A percentile compares a stretch with the other conserved stretches of the same genome.
These are phyloP conservation scores for Paraphoma sp. DNA, from an alignment of 2,329 filamentous ascomycete genomes.

Conservation along the genomic window DNA sequence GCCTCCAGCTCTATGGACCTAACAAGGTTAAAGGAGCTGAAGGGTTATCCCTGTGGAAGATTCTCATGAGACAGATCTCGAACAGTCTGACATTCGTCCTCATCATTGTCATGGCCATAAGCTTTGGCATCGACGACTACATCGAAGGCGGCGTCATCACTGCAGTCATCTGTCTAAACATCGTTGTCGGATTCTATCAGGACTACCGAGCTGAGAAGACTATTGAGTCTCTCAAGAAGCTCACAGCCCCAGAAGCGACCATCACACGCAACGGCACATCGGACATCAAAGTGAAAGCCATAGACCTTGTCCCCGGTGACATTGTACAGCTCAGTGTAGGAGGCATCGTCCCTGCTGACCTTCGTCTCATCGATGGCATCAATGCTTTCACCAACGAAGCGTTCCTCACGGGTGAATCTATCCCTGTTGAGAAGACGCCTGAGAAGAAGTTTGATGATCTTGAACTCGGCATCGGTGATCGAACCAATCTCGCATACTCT, in stretches of 20 bases:
- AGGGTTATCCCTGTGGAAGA: conserved; percentile 75
- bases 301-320: conserved; percentile 49
- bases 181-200: conserved; percentile 66
- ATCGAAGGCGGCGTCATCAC: conserved; percentile 69
- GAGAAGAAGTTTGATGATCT: conserved; percentile 58
- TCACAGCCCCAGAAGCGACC: conserved; percentile 48
- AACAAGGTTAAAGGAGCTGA: conserved; percentile 76
- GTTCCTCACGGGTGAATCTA: conserved; percentile 75
- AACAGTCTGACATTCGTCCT: conserved; percentile 78
- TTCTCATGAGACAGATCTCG: conserved; percentile 77
- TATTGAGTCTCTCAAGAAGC: conserved; percentile 49
- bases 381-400: conserved; percentile 81
- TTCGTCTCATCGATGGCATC: conserved; percentile 68
- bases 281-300: conserved; percentile 45
- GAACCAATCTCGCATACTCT: conserved; percentile 74
- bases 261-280: conserved; percentile 45
- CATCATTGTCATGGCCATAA: conserved; percentile 73
- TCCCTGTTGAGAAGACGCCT: conserved; percentile 71
- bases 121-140: conserved; percentile 69
- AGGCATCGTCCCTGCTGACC: conserved; percentile 71
- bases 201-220: conserved; percentile 55
- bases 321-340: conserved; percentile 54
- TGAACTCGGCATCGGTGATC: conserved; percentile 67
- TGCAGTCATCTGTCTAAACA: conserved; percentile 71
- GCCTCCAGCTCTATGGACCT: conserved; percentile 70